Conservation (phyloP, 805 yeast genomes). For the Yamadazyma scolyti region DNA sequence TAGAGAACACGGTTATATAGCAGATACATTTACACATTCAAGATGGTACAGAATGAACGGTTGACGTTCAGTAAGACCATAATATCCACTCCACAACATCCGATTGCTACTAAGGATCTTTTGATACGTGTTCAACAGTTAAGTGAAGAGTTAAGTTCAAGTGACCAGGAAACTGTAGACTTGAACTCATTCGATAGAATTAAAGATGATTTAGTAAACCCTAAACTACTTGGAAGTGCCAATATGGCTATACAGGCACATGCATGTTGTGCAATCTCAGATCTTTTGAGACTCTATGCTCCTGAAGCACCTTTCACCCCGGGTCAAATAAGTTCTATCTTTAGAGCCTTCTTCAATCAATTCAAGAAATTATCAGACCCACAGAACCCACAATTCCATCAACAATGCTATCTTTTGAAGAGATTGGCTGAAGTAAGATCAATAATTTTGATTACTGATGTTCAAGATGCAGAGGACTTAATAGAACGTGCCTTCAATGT, state of each 20-base stretch:
- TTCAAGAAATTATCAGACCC: constrained; percentile 52
- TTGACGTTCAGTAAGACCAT: constrained; percentile 30
- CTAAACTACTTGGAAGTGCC: constrained; percentile 55
- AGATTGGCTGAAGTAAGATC: constrained; percentile 73
- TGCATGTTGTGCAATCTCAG: constrained; percentile 71
- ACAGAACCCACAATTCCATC: constrained; percentile 58
- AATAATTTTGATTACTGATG: constrained; percentile 68
- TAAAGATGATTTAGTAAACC: constrained; percentile 51
- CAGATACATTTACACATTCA: no score
- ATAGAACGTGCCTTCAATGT: constrained; percentile 54
- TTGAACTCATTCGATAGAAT: constrained; percentile 37
- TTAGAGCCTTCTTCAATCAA: constrained; percentile 62
- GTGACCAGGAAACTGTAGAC: constrained; percentile 49
- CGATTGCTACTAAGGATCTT: constrained; percentile 61
- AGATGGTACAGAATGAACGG: no score
- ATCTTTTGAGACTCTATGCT: constrained; percentile 72
- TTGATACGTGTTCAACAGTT: constrained; percentile 52
- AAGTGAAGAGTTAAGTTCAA: constrained; percentile 57
- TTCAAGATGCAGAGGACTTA: constrained; percentile 57
- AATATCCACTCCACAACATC: constrained; percentile 52
- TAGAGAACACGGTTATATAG: no score
- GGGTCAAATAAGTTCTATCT: constrained; percentile 57
- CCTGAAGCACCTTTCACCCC: constrained; percentile 88
- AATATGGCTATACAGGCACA: constrained; percentile 69
- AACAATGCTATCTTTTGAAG: constrained; percentile 62